A percentile compares a stretch with the other conserved stretches of the same genome.
Evolutionary conservation across 805 yeast genomes (phyloP).

Genomic region (Cyberlindnera euphorbiae): DNA sequence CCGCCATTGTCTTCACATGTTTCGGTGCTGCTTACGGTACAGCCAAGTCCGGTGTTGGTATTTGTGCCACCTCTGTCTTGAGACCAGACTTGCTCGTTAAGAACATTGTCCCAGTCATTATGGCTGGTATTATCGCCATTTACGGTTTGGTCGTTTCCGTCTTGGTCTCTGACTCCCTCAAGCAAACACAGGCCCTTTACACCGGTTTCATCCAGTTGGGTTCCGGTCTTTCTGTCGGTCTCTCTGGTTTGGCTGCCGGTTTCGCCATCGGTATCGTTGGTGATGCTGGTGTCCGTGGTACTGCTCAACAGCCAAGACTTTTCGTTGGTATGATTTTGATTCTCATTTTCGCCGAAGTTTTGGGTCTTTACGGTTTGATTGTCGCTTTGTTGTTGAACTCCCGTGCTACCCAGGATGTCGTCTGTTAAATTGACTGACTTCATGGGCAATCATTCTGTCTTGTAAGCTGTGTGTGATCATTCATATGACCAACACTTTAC

Average conservation of each 20-base stretch:
- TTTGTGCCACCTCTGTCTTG: constrained; percentile 95
- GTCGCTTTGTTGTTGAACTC: constrained; percentile 97
- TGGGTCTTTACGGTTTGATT: constrained; percentile 97
- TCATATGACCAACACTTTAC: too few species aligned
- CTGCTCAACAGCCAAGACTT: constrained; percentile 96
- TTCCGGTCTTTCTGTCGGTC: constrained; percentile 96
- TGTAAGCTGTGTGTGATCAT: too few species aligned
- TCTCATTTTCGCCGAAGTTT: constrained; percentile 97
- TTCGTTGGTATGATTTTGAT: constrained; percentile 98
- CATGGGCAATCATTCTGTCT: too few species aligned
- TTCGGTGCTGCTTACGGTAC: constrained; percentile 99
- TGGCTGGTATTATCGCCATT: constrained; percentile 99
- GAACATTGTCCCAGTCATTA: constrained; percentile 93
- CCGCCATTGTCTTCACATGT: constrained; percentile 97
- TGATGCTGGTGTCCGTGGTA: constrained; percentile 98
- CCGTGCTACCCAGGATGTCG: constrained; percentile 90
- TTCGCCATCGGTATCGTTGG: constrained; percentile 99
- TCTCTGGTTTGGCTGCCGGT: constrained; percentile 97
- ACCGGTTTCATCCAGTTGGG: constrained; percentile 98
- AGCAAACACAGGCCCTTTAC: constrained; percentile 88
- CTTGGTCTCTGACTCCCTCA: constrained; percentile 82
- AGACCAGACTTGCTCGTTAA: constrained; percentile 95
- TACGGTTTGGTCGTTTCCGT: constrained; percentile 97
- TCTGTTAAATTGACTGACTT: constrained; percentile 48
- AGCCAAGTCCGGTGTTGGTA: constrained; percentile 99